Evolutionary conservation across 306 rosid genomes (phyloP), one percentile per base, ranked within the genome.

Genomic region (Canavalia ensiformis): DNA sequence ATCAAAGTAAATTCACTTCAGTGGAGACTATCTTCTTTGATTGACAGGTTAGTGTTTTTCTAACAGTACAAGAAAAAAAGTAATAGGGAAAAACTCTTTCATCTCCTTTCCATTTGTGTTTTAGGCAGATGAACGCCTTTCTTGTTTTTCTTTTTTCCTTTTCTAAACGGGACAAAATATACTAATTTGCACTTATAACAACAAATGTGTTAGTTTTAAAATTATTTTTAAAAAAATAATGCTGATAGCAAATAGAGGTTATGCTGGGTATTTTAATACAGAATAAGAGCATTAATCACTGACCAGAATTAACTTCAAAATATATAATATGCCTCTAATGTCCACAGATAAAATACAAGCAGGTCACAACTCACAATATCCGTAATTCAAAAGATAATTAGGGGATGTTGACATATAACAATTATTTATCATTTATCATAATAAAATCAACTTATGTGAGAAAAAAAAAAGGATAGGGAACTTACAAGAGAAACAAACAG

Each of bases 401-500:
- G 7, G 54, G 52, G 49, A 74, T 66, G 68, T 34, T 62, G 10
- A 33, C 51, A 73, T 3, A 39, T 65, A 46, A 47, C 44, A 60
- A 46, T 1, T 12, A 12, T 13, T 35, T 31, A 44, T 59, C 5
- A 82, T 37, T 60, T 75, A 33, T 39, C 28, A 47, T 13, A 72
- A 59, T 49, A 62, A n/a, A 68, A 44, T 57, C 39, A 82, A 76
- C 49, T 47, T 56, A 50, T 9, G 50, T 18, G 28, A 13, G 18
- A 9, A 39, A 11, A 35, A 31, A 58, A 33, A 31, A 59, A 47
- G 35, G 31, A 73, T 13, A 77, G 72, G 60, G 47, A 85, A 86
- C 94, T 90, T 88, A 96, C 99, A 44, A 93, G 83, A 51, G 98
- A 92, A 85, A 92, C 72, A 89, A 96, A 93, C 80, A 96, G 86